Conservation (phyloP, 1,284 basidiomycete species). For the Rhodotorula sp. region DNA sequence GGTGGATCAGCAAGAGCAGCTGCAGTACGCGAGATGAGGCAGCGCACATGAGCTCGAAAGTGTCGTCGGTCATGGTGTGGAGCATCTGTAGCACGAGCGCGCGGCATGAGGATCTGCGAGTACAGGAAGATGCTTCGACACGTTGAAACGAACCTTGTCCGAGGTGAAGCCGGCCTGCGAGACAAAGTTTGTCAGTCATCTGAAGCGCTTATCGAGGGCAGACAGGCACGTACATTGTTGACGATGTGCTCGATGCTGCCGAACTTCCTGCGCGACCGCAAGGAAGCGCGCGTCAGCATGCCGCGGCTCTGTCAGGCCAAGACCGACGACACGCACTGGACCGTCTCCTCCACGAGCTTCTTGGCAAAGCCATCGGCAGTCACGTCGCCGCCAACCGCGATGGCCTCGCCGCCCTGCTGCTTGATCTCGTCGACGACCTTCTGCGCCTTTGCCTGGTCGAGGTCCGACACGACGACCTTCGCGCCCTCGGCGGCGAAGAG, state of each 20-base stretch:
- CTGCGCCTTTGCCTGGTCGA: conserved; percentile 58
- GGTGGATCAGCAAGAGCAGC: too few relatives aligned
- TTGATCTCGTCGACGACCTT: conserved; percentile 73
- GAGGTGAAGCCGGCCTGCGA: conserved; percentile 66
- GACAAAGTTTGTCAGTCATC: background rate
- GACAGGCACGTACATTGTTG: conserved; percentile 48
- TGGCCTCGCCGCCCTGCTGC: conserved; percentile 68
- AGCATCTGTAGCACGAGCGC: conserved; percentile 60
- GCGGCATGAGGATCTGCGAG: background rate
- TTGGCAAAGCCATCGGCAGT: conserved; percentile 79
- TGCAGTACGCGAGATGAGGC: too few relatives aligned
- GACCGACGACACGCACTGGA: conserved; percentile 59
- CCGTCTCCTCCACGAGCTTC: conserved; percentile 71
- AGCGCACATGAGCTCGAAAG: conserved; percentile 67
- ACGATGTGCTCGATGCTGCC: conserved; percentile 81
- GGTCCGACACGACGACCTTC: conserved; percentile 73
- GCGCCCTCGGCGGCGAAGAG: conserved; percentile 82
- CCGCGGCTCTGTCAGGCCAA: too few relatives aligned
- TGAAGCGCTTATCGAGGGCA: too few relatives aligned
- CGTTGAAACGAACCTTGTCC: conserved; percentile 55
- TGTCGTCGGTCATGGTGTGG: conserved; percentile 79
- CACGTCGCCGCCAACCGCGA: conserved; percentile 72
- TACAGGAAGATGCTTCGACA: too few relatives aligned
- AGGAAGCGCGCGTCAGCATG: background rate
- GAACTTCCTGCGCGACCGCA: conserved; percentile 60